A percentile compares a stretch with the other conserved stretches of the same genome.
Conservation (phyloP, 345 rosid genomes). For the Geranium rotundifolium region DNA sequence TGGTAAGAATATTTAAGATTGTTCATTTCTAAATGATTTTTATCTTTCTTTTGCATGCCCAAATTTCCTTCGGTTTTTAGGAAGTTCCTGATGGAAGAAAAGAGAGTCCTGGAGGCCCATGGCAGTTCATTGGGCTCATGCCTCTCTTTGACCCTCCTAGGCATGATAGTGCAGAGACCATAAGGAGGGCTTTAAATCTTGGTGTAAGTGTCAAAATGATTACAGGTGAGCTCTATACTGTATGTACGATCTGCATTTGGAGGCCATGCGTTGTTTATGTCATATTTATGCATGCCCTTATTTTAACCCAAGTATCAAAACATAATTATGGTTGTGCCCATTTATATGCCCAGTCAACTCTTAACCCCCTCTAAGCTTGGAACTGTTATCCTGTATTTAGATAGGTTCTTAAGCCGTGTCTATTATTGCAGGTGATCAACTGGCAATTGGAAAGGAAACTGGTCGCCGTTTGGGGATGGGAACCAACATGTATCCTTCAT, state of each 20-base stretch:
- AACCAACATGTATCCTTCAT: too few species aligned
- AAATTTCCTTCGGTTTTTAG: conserved; percentile 21
- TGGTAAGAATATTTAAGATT: too few species aligned
- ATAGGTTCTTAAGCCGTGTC: too few species aligned
- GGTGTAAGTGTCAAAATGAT: conserved; percentile 98
- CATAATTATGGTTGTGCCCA: not conserved
- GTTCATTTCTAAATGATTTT: not conserved
- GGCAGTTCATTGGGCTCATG: conserved; percentile 96
- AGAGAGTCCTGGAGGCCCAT: conserved; percentile 89
- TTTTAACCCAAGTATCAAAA: not conserved
- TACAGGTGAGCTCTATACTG: conserved; percentile 47
- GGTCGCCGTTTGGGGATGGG: too few species aligned
- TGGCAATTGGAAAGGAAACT: too few species aligned
- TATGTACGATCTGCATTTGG: conserved; percentile 2
- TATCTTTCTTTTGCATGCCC: conserved; percentile 1
- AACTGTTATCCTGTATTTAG: not conserved
- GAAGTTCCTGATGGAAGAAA: conserved; percentile 87
- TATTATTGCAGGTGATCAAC: too few species aligned
- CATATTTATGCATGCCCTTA: not conserved
- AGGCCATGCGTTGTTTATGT: conserved; percentile 4
- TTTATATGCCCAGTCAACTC: too few species aligned
- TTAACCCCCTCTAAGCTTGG: not conserved
- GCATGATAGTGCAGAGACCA: conserved; percentile 97
- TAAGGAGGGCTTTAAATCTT: conserved; percentile 83
- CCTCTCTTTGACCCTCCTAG: conserved; percentile 99